phyloP scores from a whole-genome alignment of 805 yeast species.

The Metschnikowia arizonensis region DNA sequence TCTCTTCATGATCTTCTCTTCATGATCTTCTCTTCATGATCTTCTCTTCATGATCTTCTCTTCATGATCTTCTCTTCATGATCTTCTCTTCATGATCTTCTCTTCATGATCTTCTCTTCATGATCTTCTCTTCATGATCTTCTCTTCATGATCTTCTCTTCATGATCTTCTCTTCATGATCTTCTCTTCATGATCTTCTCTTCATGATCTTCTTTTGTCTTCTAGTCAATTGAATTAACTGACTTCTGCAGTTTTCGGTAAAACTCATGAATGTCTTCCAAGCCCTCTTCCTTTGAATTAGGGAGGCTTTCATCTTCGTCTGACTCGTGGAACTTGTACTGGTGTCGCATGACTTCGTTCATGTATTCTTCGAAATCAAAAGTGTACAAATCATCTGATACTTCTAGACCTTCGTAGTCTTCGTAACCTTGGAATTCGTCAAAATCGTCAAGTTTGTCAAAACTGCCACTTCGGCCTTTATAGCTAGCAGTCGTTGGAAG shows the following conservation, averaged over 20 bases:
- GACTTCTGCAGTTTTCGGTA: conserved; percentile 34
- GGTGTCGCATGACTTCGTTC: conserved; percentile 23
- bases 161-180: no score
- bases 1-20: no score
- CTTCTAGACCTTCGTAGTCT: conserved; percentile 40
- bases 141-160: no score
- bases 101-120: no score
- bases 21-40: no score
- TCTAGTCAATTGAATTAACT: conserved; percentile 37
- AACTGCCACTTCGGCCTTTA: conserved; percentile 15
- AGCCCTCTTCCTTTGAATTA: conserved; percentile 44
- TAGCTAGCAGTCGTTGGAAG: conserved; percentile 10
- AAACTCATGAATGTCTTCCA: conserved; percentile 49
- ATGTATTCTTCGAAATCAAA: conserved; percentile 56
- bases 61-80: no score
- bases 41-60: no score
- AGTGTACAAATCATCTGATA: conserved; percentile 42
- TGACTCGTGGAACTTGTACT: conserved; percentile 33
- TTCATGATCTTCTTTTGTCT: conserved; percentile 28
- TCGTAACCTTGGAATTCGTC: conserved; percentile 38
- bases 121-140: no score
- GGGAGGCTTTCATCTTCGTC: conserved; percentile 23
- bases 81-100: no score
- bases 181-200: no score
- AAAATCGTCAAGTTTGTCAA: conserved; percentile 22